Conservation (phyloP, 257 asterid genomes). For the Thymus quinquecostatus region DNA sequence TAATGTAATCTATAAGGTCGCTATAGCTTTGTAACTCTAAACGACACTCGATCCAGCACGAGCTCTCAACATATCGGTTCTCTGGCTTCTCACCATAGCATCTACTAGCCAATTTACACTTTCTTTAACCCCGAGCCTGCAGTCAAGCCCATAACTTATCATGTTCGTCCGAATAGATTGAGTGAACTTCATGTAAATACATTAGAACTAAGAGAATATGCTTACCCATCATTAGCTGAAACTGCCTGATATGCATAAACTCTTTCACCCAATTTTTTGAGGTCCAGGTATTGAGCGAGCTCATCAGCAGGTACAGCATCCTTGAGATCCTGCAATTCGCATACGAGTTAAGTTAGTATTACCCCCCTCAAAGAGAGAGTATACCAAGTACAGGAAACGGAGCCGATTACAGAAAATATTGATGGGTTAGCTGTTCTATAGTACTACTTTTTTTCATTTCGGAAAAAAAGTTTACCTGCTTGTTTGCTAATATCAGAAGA, state of each 20-base stretch:
- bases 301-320: slow-evolving; percentile 84
- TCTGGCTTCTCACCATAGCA: slow-evolving; percentile 86
- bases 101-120: slow-evolving; percentile 88
- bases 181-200: background rate
- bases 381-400: slow-evolving; percentile 13
- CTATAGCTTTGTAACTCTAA: slow-evolving; percentile 29
- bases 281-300: slow-evolving; percentile 75
- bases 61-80: slow-evolving; percentile 71
- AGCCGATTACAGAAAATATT: background rate
- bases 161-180: slow-evolving; percentile 3
- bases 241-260: slow-evolving; percentile 72
- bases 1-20: background rate
- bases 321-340: slow-evolving; percentile 65
- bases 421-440: background rate
- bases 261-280: slow-evolving; percentile 78
- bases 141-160: slow-evolving; percentile 21
- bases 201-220: background rate
- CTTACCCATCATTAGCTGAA: slow-evolving; percentile 79
- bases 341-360: background rate
- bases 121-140: slow-evolving; percentile 87
- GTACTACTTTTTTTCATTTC: background rate
- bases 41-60: slow-evolving; percentile 60
- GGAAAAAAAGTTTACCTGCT: slow-evolving; percentile 55
- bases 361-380: no score
- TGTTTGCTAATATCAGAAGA: slow-evolving; percentile 77